A percentile compares a stretch with the other conserved stretches of the same genome.
Evolutionary conservation across 345 rosid genomes (phyloP).

Genomic region (Euphorbia lathyris): DNA sequence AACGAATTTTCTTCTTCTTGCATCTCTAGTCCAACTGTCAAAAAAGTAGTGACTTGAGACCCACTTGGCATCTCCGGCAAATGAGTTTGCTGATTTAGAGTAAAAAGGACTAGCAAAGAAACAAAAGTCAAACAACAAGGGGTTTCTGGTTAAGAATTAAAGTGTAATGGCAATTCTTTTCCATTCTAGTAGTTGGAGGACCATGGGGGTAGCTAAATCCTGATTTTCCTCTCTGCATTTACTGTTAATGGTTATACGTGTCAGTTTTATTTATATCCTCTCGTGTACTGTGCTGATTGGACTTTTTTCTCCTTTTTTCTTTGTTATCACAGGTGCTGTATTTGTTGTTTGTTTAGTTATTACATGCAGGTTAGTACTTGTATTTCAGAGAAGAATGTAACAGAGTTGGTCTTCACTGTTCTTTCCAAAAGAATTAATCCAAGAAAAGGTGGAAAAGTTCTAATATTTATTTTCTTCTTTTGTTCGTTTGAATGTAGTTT

Average conservation of each 20-base stretch:
- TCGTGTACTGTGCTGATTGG: constrained; percentile 11
- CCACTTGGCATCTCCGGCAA: too few species aligned
- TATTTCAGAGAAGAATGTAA: not conserved
- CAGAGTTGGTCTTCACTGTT: not conserved
- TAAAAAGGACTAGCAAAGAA: too few species aligned
- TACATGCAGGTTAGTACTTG: constrained; percentile 73
- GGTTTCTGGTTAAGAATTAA: too few species aligned
- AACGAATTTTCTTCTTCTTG: too few species aligned
- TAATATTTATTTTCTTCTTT: constrained; percentile 3
- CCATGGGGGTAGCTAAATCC: too few species aligned
- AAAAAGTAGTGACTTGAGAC: too few species aligned
- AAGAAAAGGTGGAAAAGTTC: not conserved
- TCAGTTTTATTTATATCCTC: constrained; percentile 5
- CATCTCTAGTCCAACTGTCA: too few species aligned
- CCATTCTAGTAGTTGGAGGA: too few species aligned
- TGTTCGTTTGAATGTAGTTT: constrained; percentile 48
- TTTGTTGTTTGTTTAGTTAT: constrained; percentile 82
- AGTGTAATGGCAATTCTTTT: too few species aligned
- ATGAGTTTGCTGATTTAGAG: too few species aligned
- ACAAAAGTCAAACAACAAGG: too few species aligned
- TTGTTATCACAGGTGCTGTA: constrained; percentile 65
- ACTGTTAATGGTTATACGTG: not conserved
- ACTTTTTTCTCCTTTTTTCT: not conserved
- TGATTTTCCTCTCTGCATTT: not conserved
- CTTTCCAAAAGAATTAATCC: not conserved